Evolutionary conservation across 2,329 filamentous ascomycete genomes (phyloP), one percentile per base, ranked within the genome.

Genomic region (Talaromyces sp.): DNA sequence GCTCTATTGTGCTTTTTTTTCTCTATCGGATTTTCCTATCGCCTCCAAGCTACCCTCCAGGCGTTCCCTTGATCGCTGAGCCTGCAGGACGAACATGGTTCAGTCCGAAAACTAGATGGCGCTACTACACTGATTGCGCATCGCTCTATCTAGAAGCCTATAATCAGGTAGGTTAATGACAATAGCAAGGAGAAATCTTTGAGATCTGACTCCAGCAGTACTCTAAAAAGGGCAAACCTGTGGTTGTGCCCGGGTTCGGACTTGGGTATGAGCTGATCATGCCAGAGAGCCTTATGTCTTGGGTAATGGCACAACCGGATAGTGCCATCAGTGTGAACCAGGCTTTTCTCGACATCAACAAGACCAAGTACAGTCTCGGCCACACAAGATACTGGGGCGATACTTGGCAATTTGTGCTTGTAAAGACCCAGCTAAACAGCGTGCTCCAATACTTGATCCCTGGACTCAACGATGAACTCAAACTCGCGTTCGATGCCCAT

Each of bases 181-280:
- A 44, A 4, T 11, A 9, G 6, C 17, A 44, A 44, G 8, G 22
- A 8, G 15, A 22, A n/a, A n/a, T 17, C 5, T 11, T 4, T 44
- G 9, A 44, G n/a, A n/a, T 47, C 25, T 57, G 54, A 55, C 19
- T 22, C 4, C 4, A 30, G 54, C 28, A 81, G 77, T 80, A 79
- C 61, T 68, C 71, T 27, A 80, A 80, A 54, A 72, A 73, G 17
- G 77, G 77, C n/a, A 71, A 72, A 36, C 67, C 77, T 0, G 78
- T 80, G 2, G 67, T 81, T 1, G 59, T 80, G 7, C 79, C 79
- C 0, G 75, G 76, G 5, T 67, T 79, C 7, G 76, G 73, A 2
- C 70, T 75, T 32, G 73, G 74, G 25, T 71, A 72, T 47, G 78
- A 80, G 62, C 65, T 80, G n/a, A 71, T 80, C 51, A 65, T 82